Evolutionary conservation across 495 filamentous ascomycete species (phyloP), one percentile per base, ranked within the genome.

Genomic region (Pyronema omphalodes): DNA sequence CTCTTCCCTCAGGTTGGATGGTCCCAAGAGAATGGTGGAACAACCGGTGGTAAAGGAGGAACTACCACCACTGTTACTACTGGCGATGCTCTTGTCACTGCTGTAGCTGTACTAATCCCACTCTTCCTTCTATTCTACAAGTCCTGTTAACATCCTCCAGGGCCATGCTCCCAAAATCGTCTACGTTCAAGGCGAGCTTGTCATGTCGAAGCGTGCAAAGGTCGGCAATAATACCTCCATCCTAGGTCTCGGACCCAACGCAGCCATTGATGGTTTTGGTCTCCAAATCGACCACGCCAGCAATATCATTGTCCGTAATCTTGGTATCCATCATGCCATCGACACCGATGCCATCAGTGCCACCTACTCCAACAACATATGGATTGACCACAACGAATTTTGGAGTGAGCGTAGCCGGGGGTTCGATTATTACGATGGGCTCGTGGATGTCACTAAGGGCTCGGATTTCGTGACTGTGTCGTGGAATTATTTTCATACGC

Each of bases 351-450:
- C 48, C 23, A 51, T 51, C 18, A 34, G 12, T 12, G 48, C 48
- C 34, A 51, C 15, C 9, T 51, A 54, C 52, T 1, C 55, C 45
- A 34, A 43, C 40, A 9, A 51, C 44, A 1, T 61, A 44, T 33
- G 48, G 48, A 34, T 51, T 37, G 48, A 51, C 12, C 48, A 51
- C 29, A 35, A 37, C 34, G 59, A 60, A 18, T 61, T 61, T 34
- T 60, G 48, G 5, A 48, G 45, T 7, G 59, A 61, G 17, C 36
- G 56, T 7, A 4, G 44, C 12, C 55, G 62, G 12, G 67, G 60
- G 52, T 63, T 67, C 45, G 67, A 69, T 51, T 68, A 63, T 52
- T 68, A 69, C 52, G 67, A 69, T 52, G 67, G 67, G 0, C 61
- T 68, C 7, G 53, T 69, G 19, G 67, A 69, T 54, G 47, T 69